Percentiles rank a stretch among this genome's conserved stretches.
These are phyloP conservation scores for Cucumis cinereus DNA, from an alignment of 306 rosid species.

Conservation along the genomic window DNA sequence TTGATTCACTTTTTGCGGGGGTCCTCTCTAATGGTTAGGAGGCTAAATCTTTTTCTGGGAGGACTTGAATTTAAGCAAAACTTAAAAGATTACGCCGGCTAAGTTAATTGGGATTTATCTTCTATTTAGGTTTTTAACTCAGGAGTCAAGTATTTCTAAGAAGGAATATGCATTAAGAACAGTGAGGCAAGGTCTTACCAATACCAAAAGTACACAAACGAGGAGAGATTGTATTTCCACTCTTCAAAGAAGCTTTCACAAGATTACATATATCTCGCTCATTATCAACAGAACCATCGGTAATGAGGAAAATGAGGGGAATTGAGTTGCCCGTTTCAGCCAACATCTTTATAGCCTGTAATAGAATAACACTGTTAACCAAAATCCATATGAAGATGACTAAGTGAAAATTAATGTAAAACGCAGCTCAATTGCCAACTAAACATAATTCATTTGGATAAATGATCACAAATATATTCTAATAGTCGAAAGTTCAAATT, in stretches of 20 bases:
- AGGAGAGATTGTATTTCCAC: constrained; percentile 35
- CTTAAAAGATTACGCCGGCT: background rate
- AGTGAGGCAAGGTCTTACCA: constrained; percentile 33
- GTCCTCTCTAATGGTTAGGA: background rate
- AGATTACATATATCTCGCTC: constrained; percentile 72
- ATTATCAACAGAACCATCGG: constrained; percentile 83
- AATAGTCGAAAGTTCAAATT: background rate
- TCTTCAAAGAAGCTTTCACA: constrained; percentile 35
- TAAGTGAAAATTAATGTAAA: background rate
- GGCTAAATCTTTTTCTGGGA: background rate
- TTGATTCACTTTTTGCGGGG: background rate
- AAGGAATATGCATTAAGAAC: background rate
- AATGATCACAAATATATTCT: background rate
- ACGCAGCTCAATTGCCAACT: background rate
- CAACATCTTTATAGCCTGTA: constrained; percentile 74
- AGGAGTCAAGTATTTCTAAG: background rate
- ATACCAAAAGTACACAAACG: constrained; percentile 82
- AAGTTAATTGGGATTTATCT: background rate
- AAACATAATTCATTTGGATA: background rate
- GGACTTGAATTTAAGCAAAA: background rate
- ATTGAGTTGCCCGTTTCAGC: constrained; percentile 34
- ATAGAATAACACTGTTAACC: constrained; percentile 15
- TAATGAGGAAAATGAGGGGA: constrained; percentile 73
- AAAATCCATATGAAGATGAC: background rate
- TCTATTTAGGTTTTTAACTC: background rate